phyloP scores from a whole-genome alignment of 2,329 filamentous ascomycete genomes.

The Sporothrix sp. region DNA sequence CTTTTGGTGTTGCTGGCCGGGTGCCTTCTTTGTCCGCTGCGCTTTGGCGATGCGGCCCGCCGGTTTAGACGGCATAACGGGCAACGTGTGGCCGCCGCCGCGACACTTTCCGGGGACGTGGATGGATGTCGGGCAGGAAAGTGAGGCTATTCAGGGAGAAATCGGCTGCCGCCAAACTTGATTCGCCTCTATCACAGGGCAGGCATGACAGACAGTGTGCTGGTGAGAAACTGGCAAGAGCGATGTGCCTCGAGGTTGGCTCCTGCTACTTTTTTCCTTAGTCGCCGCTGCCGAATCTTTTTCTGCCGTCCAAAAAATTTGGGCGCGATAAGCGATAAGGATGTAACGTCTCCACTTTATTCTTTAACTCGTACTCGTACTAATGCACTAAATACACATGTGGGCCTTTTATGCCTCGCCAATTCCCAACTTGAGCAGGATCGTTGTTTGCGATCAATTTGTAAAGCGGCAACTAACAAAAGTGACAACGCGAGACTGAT shows the following conservation, averaged over 20 bases:
- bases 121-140: background rate
- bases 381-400: too few relatives aligned
- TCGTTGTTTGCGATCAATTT: too few relatives aligned
- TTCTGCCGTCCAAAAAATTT: constrained; percentile 18
- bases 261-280: constrained; percentile 3
- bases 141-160: background rate
- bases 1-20: constrained; percentile 50
- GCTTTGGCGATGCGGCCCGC: constrained; percentile 61
- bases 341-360: background rate
- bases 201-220: constrained; percentile 1
- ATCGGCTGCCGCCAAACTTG: background rate
- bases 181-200: background rate
- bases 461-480: too few relatives aligned
- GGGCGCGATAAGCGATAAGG: constrained; percentile 14
- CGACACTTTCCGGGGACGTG: background rate
- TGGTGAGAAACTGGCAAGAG: constrained; percentile 3
- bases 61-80: constrained; percentile 50
- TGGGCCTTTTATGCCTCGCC: too few relatives aligned
- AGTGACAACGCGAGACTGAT: too few relatives aligned
- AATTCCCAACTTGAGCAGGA: too few relatives aligned
- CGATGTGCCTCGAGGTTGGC: background rate
- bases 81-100: background rate
- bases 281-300: constrained; percentile 7
- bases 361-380: too few relatives aligned
- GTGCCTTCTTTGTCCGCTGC: constrained; percentile 55